Base-by-base conservation (phyloP, 1,139 yeast species). In the Meyerozyma elateridarum region DNA sequence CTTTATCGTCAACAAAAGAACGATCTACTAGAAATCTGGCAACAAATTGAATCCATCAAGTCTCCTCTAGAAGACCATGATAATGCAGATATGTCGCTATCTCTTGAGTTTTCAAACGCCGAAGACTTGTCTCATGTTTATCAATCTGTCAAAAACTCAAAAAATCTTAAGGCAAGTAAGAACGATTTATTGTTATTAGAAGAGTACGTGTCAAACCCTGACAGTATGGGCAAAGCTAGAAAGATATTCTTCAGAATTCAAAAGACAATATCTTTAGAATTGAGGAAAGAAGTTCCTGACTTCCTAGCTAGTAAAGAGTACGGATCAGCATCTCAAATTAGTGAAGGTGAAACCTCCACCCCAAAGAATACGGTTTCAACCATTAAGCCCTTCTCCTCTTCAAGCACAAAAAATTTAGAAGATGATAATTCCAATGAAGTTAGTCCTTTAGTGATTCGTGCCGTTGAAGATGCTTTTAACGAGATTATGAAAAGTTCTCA, bases 381-480 rank as follows among this genome's bases (percentile, higher is more conserved):
- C n/a, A n/a, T n/a, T n/a, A n/a, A n/a, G n/a, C n/a, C n/a, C n/a
- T n/a, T n/a, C n/a, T n/a, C n/a, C n/a, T n/a, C n/a, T n/a, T n/a
- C n/a, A n/a, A n/a, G n/a, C n/a, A 18, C 12, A 5, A 11, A 9
- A 9, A 18, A 15, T 13, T 3, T 15, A 11, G 12, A 7, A 1
- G 27, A 24, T 6, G 27, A 24, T 8, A 15, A 6, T 15, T 3
- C 22, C 5, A 25, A 20, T 3, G 46, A 44, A 20, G 61, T 59
- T 4, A 64, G 69, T 33, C 64, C 66, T 2, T 68, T 58, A n/a
- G 79, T 74, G 0, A 51, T 77, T 3, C 59, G 62, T 34, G 89
- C 87, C 0, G 82, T 83, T 12, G 88, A 82, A 48, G 78, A 76
- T 47, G 91, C 87, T 1, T 68, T 83, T 39, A 72, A 73, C 15